Evolutionary conservation across 2,329 filamentous ascomycete species (phyloP), one percentile per base, ranked within the genome.

Genomic region (Elsinoe arachidis): DNA sequence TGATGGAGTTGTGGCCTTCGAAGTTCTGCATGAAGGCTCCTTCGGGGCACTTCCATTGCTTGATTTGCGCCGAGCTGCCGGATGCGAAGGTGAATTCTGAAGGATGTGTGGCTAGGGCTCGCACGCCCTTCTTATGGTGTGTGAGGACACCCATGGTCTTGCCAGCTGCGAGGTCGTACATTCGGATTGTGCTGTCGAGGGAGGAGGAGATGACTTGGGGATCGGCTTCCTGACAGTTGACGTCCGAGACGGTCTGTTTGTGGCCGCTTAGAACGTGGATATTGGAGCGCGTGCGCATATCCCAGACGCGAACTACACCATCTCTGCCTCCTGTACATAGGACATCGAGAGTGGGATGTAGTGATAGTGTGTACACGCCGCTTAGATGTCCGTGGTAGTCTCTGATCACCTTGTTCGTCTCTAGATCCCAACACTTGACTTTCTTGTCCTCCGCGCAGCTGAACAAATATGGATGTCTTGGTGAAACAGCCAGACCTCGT

Each of bases 11-110:
- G 68, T 97, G 92, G 3, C 92, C 92, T 43, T 96, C 89, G 67
- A 97, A 97, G 69, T 97, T 97, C 72, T 96, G 91, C 93, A 99
- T 99, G 70, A 99, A 97, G 14, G 90, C 90, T 37, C 92, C 95
- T 69, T 96, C 90, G 1, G 95, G 95, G 64, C 91, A 97, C 72
- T 97, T 96, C 92, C 93, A 99, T 74, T 99, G 93, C 78, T 99
- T 99, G 74, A 99, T 96, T 69, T 88, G 91, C 21, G 88, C 87
- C 0, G 92, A 91, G 67, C 90, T 95, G 43, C 87, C 93, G 60
- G 84, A 91, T 3, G 93, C 93, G 69, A 99, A 99, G 0, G 95
- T 99, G 69, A 96, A 99, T 72, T 99, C 93, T 60, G 83, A 84
- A 0, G 95, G 93, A 69, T 99, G 93, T 2, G 86, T 80, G 10